Conservation (phyloP, 352 stramenopile species). For the Phytophthora rubi region DNA sequence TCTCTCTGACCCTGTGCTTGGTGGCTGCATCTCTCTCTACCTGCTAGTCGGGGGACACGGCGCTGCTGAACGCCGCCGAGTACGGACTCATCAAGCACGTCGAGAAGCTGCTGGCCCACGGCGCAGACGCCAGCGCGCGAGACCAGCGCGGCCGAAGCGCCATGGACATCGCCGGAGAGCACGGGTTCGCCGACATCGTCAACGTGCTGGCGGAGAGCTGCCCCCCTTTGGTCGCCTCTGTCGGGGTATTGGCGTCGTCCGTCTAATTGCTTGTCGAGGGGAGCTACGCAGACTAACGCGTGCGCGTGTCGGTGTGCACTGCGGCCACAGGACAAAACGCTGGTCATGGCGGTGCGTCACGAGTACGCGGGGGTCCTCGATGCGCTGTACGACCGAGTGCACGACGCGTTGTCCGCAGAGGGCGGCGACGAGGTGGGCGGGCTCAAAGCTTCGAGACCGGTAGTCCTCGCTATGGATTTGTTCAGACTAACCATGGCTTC, state of each 20-base stretch:
- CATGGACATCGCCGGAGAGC: conserved; percentile 49
- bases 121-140: conserved; percentile 31
- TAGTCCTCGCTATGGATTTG: not conserved
- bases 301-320: not conserved
- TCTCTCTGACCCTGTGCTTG: no score
- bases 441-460: no score
- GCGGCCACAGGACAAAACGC: conserved; percentile 22
- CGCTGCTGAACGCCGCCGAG: conserved; percentile 44
- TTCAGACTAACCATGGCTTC: not conserved
- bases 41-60: conserved; percentile 34
- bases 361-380: conserved; percentile 19
- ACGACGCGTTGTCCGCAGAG: conserved; percentile 1
- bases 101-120: conserved; percentile 45
- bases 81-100: conserved; percentile 59
- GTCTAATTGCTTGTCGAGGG: conserved; percentile 7
- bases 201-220: conserved; percentile 34
- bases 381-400: conserved; percentile 25
- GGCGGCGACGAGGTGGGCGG: conserved; percentile 17
- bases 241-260: conserved; percentile 17
- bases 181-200: conserved; percentile 50
- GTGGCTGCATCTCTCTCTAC: no score
- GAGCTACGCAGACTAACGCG: not conserved
- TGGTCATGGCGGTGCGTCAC: conserved; percentile 31
- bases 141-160: conserved; percentile 39
- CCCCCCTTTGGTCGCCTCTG: conserved; percentile 22